Evolutionary conservation across 1,284 basidiomycete genomes (phyloP), one percentile per base, ranked within the genome.

Genomic region (Baeospora myosura): DNA sequence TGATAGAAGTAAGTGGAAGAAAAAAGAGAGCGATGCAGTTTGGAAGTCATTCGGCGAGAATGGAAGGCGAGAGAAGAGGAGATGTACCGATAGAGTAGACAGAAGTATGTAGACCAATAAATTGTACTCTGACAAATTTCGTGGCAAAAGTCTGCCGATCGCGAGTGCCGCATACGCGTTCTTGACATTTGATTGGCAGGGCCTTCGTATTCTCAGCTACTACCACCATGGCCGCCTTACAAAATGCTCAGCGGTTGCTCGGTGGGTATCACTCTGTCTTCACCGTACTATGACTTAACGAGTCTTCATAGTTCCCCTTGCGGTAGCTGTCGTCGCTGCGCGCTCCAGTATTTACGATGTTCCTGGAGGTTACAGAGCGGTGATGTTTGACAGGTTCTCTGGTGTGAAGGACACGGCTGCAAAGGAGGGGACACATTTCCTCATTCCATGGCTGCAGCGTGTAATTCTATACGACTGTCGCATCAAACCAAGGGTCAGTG

Each of bases 21-120:
- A 90, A 86, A 55, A 98, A 98, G 65, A 61, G 88, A 40, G 95
- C 95, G 4, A 98, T 98, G 86, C 95, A 98, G 59, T 98, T 98
- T 67, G 95, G 95, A 2, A 90, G 85, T 47, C 77, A 88, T 59
- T 92, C 90, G 36, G 92, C 93, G 3, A 79, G 93, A 54, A 93
- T 98, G 85, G 79, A 86, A 44, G 68, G 63, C 2, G 74, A 81
- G 51, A 66, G 62, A 47, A 71, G 71, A 30, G 82, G 82, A 2
- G 73, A 78, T 57, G 52, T 58, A 25, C 45, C 66, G 2, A 49
- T 71, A 48, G 55, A 63, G 40, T 62, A 60, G 37, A 41, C 26
- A 42, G 26, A 8, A 28, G n/a, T n/a, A n/a, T n/a, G n/a, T n/a
- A n/a, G n/a, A n/a, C n/a, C n/a, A n/a, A n/a, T n/a, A n/a, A n/a